Evolutionary conservation across 1,139 yeast species (phyloP), one percentile per base, ranked within the genome.

Genomic region (Kodamaea alishanica): DNA sequence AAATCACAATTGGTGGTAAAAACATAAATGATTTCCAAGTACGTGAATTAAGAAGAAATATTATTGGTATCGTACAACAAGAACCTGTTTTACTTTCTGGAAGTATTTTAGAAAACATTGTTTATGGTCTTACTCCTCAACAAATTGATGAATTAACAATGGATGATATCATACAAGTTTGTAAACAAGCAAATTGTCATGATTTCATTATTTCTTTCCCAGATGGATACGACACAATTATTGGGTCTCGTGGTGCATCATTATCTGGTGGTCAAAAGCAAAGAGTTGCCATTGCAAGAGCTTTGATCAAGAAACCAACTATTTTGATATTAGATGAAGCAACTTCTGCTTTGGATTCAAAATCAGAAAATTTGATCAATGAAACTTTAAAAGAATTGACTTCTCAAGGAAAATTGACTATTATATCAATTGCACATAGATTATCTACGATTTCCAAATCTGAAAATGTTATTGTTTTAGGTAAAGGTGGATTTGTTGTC

Each of bases 351-450:
- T 63, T 84, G 38, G 94, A 84, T 56, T 77, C 90, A 6, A 81
- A 80, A 50, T 79, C 83, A 58, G 95, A 85, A 55, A 71, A 73
- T 44, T 67, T 78, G 22, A 79, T 85, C 42, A 84, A 83, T 37
- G 79, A 77, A 43, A 75, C 84, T 0, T 61, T 81, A 43, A 61
- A 75, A 44, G 72, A 77, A 44, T 76, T 84, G 38, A 67, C 73
- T 1, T 49, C 60, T 2, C 64, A 68, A 22, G 79, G 83, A 31
- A 86, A 85, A 26, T 72, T 86, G 64, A 88, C 96, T 1, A 89
- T 95, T 1, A 84, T 89, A 27, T 88, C 95, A 30, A 86, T 90
- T 55, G 97, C 97, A 1, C 97, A 89, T 61, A 73, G 97, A 52
- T 75, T 90, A 39, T 86, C 92, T 11, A 84, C 96, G 8, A 86